Percentiles rank a stretch among this genome's conserved stretches.
Evolutionary conservation across 345 rosid species (phyloP).

Genomic region (Luvunga scandens): DNA sequence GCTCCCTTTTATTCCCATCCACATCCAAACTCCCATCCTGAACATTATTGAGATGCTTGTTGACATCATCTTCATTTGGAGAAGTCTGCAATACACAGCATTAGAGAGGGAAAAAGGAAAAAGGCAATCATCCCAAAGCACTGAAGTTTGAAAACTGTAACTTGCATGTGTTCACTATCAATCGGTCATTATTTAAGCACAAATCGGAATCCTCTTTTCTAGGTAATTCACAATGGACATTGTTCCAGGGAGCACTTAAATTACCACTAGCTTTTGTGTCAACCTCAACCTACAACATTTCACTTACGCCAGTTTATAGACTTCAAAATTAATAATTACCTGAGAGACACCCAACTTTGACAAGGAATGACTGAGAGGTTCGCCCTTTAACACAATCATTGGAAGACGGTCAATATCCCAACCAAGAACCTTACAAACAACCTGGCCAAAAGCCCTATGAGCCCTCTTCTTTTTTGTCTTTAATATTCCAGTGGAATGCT

Average conservation of each 20-base stretch:
- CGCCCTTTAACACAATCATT: constrained; percentile 30
- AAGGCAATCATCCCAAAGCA: not conserved
- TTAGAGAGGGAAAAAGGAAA: not conserved
- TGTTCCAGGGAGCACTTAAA: not conserved
- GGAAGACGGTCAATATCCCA: constrained; percentile 61
- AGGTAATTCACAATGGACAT: constrained; percentile 5
- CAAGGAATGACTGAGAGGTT: constrained; percentile 29
- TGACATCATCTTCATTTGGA: constrained; percentile 6
- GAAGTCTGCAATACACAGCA: constrained; percentile 18
- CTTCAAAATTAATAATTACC: constrained; percentile 16
- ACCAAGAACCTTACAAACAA: constrained; percentile 70
- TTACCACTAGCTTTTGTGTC: constrained; percentile 8
- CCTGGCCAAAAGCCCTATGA: constrained; percentile 67
- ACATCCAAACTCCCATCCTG: not conserved
- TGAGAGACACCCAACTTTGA: constrained; percentile 12
- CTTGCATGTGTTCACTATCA: not conserved
- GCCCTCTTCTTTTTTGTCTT: constrained; percentile 46
- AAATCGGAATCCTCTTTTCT: constrained; percentile 5
- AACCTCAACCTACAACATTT: constrained; percentile 15
- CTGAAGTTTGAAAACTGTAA: not conserved
- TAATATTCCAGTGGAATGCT: constrained; percentile 40
- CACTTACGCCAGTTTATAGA: not conserved
- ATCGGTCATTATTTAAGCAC: not conserved
- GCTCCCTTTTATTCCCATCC: constrained; percentile 8
- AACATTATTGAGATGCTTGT: not conserved